A percentile compares a stretch with the other conserved stretches of the same genome.
phyloP scores from a whole-genome alignment of 768 basidiomycete species.

The Rhodotorula diobovata region DNA sequence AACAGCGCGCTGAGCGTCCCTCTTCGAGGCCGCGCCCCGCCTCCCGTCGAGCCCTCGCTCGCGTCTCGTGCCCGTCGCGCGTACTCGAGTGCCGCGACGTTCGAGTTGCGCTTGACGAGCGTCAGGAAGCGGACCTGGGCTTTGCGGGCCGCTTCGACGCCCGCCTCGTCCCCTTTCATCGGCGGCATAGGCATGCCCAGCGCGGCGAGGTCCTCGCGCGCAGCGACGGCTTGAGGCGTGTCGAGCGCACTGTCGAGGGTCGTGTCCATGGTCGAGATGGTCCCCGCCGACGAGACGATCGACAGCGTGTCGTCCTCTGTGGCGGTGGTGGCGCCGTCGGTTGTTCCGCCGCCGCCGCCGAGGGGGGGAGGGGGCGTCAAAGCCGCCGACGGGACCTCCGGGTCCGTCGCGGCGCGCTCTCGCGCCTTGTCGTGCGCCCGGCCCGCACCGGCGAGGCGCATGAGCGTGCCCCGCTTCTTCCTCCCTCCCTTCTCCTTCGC shows the following conservation, averaged over 20 bases:
- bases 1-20: constrained; percentile 1
- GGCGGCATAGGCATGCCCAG: constrained; percentile 23
- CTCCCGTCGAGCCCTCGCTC: not conserved
- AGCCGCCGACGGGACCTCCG: not conserved
- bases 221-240: not conserved
- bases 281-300: constrained; percentile 20
- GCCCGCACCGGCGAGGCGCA: not conserved
- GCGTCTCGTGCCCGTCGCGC: not conserved
- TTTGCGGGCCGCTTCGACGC: constrained; percentile 12
- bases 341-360: not conserved
- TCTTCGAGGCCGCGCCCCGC: not conserved
- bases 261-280: constrained; percentile 14
- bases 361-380: not conserved
- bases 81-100: constrained; percentile 10
- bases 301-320: constrained; percentile 22
- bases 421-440: not conserved
- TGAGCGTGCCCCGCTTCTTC: constrained; percentile 42
- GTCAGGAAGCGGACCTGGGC: constrained; percentile 38
- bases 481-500: constrained; percentile 56
- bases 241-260: not conserved
- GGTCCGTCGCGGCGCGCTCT: constrained; percentile 1
- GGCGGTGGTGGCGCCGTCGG: not conserved
- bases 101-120: constrained; percentile 36
- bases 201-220: not conserved
- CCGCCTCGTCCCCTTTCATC: constrained; percentile 11